Percentiles rank a stretch among this genome's conserved stretches.
Conservation (phyloP, 2,329 filamentous ascomycete genomes). For the Exophiala oligosperma region DNA sequence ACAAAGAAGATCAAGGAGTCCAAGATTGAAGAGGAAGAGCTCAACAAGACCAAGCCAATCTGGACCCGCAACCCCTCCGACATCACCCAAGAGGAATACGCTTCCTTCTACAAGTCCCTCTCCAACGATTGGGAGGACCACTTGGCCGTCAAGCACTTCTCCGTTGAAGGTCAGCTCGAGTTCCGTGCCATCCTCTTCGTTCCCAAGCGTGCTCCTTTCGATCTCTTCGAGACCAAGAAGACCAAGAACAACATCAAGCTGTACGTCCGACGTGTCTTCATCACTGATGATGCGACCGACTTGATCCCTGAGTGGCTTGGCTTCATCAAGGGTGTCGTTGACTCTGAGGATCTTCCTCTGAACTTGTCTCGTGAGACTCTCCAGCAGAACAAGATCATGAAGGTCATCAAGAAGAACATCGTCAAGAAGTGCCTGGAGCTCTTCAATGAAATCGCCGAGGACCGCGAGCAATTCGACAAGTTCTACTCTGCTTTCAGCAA, state of each 20-base stretch:
- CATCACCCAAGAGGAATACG: conserved; percentile 95
- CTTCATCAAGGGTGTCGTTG: conserved; percentile 99
- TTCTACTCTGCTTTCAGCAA: conserved; percentile 99
- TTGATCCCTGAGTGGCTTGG: conserved; percentile 99
- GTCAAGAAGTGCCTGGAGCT: conserved; percentile 99
- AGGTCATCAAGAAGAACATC: conserved; percentile 99
- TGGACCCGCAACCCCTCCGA: conserved; percentile 98
- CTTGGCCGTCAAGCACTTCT: conserved; percentile 99
- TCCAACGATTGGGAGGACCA: conserved; percentile 99
- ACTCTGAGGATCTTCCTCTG: conserved; percentile 98
- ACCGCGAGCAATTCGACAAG: conserved; percentile 99
- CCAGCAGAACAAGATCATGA: conserved; percentile 99
- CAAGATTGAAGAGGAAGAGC: conserved; percentile 97
- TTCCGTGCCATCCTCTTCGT: conserved; percentile 99
- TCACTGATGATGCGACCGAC: conserved; percentile 98
- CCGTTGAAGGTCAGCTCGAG: conserved; percentile 99
- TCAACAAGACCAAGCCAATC: conserved; percentile 99
- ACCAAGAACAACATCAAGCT: conserved; percentile 99
- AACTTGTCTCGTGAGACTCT: conserved; percentile 99
- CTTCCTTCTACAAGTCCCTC: conserved; percentile 99
- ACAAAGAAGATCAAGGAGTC: conserved; percentile 99
- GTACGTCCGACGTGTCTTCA: conserved; percentile 99
- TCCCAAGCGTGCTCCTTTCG: conserved; percentile 98
- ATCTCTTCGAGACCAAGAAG: conserved; percentile 99
- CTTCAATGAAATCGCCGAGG: conserved; percentile 98